A percentile compares a stretch with the other conserved stretches of the same genome.
Conservation (phyloP, 257 asterid genomes). For the Solanum sitiens region DNA sequence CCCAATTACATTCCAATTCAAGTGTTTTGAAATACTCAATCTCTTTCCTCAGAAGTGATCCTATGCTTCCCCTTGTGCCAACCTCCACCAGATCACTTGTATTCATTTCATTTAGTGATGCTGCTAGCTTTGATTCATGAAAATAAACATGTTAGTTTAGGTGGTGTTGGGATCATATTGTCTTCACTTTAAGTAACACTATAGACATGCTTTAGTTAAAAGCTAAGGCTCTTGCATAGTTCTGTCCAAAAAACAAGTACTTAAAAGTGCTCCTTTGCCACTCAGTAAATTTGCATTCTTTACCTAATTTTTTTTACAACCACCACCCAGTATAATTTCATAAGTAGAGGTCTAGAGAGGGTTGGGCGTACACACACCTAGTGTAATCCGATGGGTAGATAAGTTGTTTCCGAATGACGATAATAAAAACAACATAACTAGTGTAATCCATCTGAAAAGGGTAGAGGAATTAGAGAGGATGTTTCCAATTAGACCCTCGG, state of each 20-base stretch:
- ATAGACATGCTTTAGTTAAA: background rate
- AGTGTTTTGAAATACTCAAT: slow-evolving; percentile 54
- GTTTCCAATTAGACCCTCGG: background rate
- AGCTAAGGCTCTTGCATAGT: background rate
- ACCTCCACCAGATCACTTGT: slow-evolving; percentile 26
- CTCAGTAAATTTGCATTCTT: background rate
- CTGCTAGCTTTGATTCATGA: background rate
- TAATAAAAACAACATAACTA: background rate
- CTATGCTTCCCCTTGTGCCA: slow-evolving; percentile 74
- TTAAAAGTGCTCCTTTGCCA: background rate
- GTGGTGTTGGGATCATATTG: background rate
- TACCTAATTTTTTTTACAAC: background rate
- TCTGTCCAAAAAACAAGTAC: background rate
- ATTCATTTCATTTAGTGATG: slow-evolving; percentile 15
- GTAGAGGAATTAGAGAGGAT: background rate
- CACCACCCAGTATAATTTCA: background rate
- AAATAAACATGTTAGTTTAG: background rate
- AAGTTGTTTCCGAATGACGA: background rate
- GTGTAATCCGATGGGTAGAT: too few relatives aligned
- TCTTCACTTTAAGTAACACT: background rate
- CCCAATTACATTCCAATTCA: slow-evolving; percentile 25
- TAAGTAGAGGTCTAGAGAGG: background rate
- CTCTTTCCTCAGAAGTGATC: slow-evolving; percentile 74
- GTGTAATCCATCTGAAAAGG: background rate
- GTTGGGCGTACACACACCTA: background rate